Base-by-base conservation (phyloP, 352 stramenopile genomes). In the Globisporangium okanoganense region DNA sequence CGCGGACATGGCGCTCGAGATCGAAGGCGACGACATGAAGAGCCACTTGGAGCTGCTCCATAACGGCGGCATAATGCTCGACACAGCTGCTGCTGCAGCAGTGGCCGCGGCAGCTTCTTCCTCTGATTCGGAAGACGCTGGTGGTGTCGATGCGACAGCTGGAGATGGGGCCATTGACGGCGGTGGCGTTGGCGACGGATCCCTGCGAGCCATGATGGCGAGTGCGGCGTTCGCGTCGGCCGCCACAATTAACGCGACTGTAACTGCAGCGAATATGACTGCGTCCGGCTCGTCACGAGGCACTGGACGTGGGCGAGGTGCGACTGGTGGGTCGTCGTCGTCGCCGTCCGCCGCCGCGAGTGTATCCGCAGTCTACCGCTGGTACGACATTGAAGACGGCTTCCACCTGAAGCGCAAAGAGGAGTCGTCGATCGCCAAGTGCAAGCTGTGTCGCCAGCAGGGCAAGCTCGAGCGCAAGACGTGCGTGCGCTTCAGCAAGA, bases 401-500 rank as follows among this genome's bases (percentile, higher is more conserved):
- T 78, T 90, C 36, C 56, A 68, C 36, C 51, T 79, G 57, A 90
- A 90, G 69, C 79, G 82, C 38, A 73, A 82, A 2, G 82, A 92
- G 45, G 80, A 90, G 65, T 90, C 82, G 55, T 82, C 79, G 40
- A 81, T 89, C 56, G 82, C 82, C 33, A 74, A 73, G 45, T 92
- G 82, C 61, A 84, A 74, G 49, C 62, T 90, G 33, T 92, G 82
- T 51, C 54, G 67, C 8, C 59, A 76, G 25, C 73, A 89, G 61
- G 82, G 80, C 20, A 85, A 86, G 45, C 43, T 73, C 6, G 80
- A 90, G 52, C 78, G 80, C 68, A 90, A 90, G 62, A 68, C 75
- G 29, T 83, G 66, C 36, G 82, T 92, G 50, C 71, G 80, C 49
- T 92, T 92, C 54, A 90, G 82, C 66, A 92, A 92, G 69, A 92